Conservation (phyloP, 2,329 filamentous ascomycete species). For the Paraconiothyrium brasiliense region DNA sequence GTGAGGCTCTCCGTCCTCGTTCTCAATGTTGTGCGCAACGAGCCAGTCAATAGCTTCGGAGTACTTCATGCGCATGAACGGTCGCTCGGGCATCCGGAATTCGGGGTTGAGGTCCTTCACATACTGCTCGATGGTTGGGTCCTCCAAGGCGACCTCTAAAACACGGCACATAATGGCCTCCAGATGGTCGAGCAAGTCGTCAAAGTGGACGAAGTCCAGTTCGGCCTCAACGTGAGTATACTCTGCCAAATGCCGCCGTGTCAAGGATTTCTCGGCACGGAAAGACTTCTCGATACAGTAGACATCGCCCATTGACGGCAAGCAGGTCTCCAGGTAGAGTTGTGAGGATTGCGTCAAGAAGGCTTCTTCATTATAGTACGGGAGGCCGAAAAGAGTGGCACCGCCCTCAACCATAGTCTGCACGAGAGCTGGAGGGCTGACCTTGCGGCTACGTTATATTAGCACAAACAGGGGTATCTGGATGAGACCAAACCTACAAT, state of each 20-base stretch:
- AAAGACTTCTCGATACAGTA: conserved; percentile 99
- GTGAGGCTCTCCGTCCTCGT: conserved; percentile 91
- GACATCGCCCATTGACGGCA: conserved; percentile 90
- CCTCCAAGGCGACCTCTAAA: conserved; percentile 77
- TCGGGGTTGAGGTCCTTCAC: conserved; percentile 90
- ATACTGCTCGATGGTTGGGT: conserved; percentile 75
- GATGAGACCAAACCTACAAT: conserved; percentile 51
- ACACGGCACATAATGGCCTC: conserved; percentile 90
- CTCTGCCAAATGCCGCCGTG: conserved; percentile 91
- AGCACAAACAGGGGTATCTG: not conserved
- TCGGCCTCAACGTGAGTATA: conserved; percentile 98
- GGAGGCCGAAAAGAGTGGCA: conserved; percentile 86
- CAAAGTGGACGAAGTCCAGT: conserved; percentile 93
- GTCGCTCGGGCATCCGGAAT: conserved; percentile 81
- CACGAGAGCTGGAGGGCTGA: conserved; percentile 88
- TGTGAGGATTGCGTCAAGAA: conserved; percentile 98
- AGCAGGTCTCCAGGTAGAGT: conserved; percentile 93
- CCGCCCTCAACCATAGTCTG: conserved; percentile 96
- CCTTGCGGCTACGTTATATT: conserved; percentile 66
- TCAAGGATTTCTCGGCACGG: conserved; percentile 95
- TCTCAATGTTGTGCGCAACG: conserved; percentile 85
- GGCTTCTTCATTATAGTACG: conserved; percentile 88
- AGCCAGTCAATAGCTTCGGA: conserved; percentile 94
- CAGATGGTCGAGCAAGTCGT: conserved; percentile 85
- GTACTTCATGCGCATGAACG: conserved; percentile 96